Conservation (phyloP, 192 early-diverging fungal species). For the Diversispora eburnea region DNA sequence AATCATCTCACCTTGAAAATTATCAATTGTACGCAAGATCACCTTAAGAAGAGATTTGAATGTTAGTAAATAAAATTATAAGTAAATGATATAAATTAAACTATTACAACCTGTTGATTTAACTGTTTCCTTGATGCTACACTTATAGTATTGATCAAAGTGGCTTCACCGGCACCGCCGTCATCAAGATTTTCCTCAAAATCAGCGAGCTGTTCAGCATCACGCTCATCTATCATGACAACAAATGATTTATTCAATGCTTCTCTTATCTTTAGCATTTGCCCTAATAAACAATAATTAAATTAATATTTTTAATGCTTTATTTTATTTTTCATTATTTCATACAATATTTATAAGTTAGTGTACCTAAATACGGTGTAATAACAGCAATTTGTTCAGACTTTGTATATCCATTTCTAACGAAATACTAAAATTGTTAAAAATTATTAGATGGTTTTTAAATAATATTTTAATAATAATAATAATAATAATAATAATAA, state of each 20-base stretch:
- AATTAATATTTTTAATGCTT: too few species aligned
- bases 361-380: slow-evolving; percentile 53
- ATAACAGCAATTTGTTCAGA: slow-evolving; percentile 50
- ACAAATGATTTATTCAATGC: slow-evolving; percentile 29
- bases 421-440: slow-evolving; percentile 38
- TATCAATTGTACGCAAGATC: slow-evolving; percentile 43
- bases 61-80: background rate
- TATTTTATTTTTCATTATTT: too few species aligned
- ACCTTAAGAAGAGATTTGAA: slow-evolving; percentile 19
- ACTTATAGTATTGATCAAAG: background rate
- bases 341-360: slow-evolving; percentile 3
- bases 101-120: background rate
- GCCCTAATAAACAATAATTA: too few species aligned
- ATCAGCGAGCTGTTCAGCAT: background rate
- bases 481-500: too few species aligned
- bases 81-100: background rate
- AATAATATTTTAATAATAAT: background rate
- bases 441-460: background rate
- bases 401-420: slow-evolving; percentile 48
- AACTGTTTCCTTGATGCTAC: background rate
- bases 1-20: slow-evolving; percentile 37
- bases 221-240: slow-evolving; percentile 31
- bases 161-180: background rate
- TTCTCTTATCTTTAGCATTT: slow-evolving; percentile 35
- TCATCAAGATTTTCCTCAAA: background rate